Conservation (phyloP, 441 rosid species). For the Daphne laureola region DNA sequence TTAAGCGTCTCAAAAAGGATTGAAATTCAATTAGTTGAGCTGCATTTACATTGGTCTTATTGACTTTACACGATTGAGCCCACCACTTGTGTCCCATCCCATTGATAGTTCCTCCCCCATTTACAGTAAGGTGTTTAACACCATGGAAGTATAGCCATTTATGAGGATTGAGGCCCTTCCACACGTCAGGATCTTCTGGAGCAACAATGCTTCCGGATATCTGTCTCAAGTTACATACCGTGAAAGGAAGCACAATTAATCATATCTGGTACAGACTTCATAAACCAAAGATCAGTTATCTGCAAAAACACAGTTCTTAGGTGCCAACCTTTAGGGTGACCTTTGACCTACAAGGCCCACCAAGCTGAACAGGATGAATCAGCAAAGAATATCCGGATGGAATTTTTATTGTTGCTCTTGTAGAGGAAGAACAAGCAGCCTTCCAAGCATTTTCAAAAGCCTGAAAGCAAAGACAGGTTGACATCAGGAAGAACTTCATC, state of each 20-base stretch:
- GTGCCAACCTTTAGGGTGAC: slow-evolving; percentile 56
- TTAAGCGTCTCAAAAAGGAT: slow-evolving; percentile 8
- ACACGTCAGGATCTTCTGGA: slow-evolving; percentile 62
- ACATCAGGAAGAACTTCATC: background rate
- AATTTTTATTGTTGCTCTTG: slow-evolving; percentile 40
- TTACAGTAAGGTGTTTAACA: slow-evolving; percentile 61
- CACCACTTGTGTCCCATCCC: slow-evolving; percentile 92
- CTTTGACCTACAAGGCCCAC: slow-evolving; percentile 80
- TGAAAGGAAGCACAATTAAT: slow-evolving; percentile 5
- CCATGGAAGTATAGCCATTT: slow-evolving; percentile 79
- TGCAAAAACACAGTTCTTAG: background rate
- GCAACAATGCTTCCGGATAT: slow-evolving; percentile 71
- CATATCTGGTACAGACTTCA: background rate
- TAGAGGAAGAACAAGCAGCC: slow-evolving; percentile 59
- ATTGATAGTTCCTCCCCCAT: slow-evolving; percentile 71
- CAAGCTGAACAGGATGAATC: slow-evolving; percentile 52
- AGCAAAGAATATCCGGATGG: slow-evolving; percentile 52
- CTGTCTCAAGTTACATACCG: slow-evolving; percentile 25
- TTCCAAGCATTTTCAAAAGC: slow-evolving; percentile 65
- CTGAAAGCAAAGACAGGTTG: slow-evolving; percentile 28
- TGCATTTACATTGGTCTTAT: slow-evolving; percentile 33
- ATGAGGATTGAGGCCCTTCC: slow-evolving; percentile 67
- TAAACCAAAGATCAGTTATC: slow-evolving; percentile 2
- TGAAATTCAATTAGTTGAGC: slow-evolving; percentile 10
- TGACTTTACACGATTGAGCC: slow-evolving; percentile 74